Conservation (phyloP, 1,284 basidiomycete species). For the Cryptococcus depauperatus region DNA sequence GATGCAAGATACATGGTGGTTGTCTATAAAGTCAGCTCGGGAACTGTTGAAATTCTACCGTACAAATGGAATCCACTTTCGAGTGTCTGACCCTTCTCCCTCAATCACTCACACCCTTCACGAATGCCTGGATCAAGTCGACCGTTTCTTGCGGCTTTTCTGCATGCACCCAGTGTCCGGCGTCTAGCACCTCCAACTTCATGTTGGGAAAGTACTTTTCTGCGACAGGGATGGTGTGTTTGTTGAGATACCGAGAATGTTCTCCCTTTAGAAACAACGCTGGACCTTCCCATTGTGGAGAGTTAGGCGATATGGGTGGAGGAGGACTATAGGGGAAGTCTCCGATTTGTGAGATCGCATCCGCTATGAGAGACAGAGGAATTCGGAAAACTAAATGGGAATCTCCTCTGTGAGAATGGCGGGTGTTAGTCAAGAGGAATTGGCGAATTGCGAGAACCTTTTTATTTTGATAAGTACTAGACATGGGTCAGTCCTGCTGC, state of each 20-base stretch:
- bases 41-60: neutral
- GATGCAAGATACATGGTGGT: neutral
- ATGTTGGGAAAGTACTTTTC: conserved; percentile 50
- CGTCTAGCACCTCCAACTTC: conserved; percentile 36
- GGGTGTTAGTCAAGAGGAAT: conserved; percentile 53
- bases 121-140: conserved; percentile 32
- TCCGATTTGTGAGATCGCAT: conserved; percentile 48
- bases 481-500: no score
- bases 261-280: conserved; percentile 52
- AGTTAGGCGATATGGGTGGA: conserved; percentile 21
- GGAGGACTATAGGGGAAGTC: conserved; percentile 49
- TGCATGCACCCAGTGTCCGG: conserved; percentile 47
- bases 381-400: conserved; percentile 47
- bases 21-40: no score
- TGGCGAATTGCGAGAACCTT: conserved; percentile 49
- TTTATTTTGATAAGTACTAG: no score
- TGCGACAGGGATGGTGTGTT: conserved; percentile 47
- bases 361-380: conserved; percentile 47
- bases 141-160: conserved; percentile 41
- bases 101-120: conserved; percentile 12
- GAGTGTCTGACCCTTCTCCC: no score
- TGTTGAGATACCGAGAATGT: conserved; percentile 50
- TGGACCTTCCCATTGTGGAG: conserved; percentile 45
- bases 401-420: conserved; percentile 21
- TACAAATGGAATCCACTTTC: no score